Base-by-base conservation (phyloP, 75 land plant genomes). In the Sequoiadendron giganteum region DNA sequence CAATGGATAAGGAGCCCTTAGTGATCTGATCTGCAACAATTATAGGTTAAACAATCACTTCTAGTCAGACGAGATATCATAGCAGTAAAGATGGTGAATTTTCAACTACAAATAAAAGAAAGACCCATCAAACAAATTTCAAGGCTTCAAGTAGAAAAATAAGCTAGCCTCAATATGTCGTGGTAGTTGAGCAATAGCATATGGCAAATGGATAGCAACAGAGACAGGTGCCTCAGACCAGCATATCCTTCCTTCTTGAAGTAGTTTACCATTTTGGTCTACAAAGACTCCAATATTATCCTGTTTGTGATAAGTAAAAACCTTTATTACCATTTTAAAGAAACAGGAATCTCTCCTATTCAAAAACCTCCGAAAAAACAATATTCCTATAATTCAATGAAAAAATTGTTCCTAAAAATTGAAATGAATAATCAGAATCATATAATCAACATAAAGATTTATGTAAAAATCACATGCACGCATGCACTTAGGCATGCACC, bases 201-300 rank as follows among this genome's bases (percentile, higher is more conserved):
- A 97, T 86, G 97, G 98, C 83, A 87, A 88, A 86, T 95, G 92
- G 83, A 97, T 91, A 39, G 93, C 90, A 88, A 98, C 92, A 70
- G 89, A 88, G 34, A 85, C 54, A 84, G 99, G 99, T 52, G 99
- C 92, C 89, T 98, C 99, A 19, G 99, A 98, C 99, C 99, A 98
- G 68, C 93, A 93, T 72, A 95, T 92, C 88, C 93, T 91, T 80
- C 94, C 96, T 19, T 94, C 94, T 78, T 94, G 95, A 16, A 95
- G 90, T 83, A 98, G 93, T 85, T 98, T 98, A 61, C 99, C 99
- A 93, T 95, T 94, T 87, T 96, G 96, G 76, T 98, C 99, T 80
- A 98, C 95, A 89, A 97, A 91, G n/a, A 98, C 97, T 73, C 99
- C 99, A 93, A 98, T 95, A 65, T 98, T 97, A 88, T 98, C 99